These are phyloP conservation scores for Obelidium mucronatum DNA, from an alignment of 192 early-diverging fungal genomes.

Conservation along the genomic window DNA sequence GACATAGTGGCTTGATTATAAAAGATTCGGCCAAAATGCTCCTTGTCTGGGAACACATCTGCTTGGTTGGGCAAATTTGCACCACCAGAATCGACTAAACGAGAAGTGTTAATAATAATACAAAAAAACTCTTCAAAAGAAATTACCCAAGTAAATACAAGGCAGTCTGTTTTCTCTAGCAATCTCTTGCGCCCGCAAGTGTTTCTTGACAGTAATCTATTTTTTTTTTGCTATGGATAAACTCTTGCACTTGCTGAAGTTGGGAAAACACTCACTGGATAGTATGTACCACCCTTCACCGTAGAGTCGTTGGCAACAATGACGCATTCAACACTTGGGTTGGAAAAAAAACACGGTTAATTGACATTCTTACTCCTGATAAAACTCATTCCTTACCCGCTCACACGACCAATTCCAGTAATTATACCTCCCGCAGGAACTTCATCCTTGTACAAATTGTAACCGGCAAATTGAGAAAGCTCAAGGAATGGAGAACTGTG, in stretches of 20 bases:
- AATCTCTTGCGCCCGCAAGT: slow-evolving; percentile 96
- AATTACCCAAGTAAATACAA: slow-evolving; percentile 83
- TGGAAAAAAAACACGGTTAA: background rate
- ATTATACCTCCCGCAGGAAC: slow-evolving; percentile 90
- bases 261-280: slow-evolving; percentile 64
- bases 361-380: background rate
- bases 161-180: slow-evolving; percentile 92
- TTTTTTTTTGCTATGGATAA: background rate
- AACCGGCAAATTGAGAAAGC: slow-evolving; percentile 88
- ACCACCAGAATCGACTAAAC: slow-evolving; percentile 89
- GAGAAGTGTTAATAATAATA: background rate
- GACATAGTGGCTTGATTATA: slow-evolving; percentile 85
- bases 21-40: slow-evolving; percentile 91
- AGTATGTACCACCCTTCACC: slow-evolving; percentile 98
- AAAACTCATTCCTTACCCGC: slow-evolving; percentile 71
- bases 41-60: slow-evolving; percentile 94
- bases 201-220: slow-evolving; percentile 86
- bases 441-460: slow-evolving; percentile 85
- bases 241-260: background rate
- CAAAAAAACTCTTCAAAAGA: background rate
- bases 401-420: slow-evolving; percentile 94
- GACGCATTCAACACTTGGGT: slow-evolving; percentile 84
- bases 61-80: slow-evolving; percentile 86
- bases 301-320: slow-evolving; percentile 97
- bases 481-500: slow-evolving; percentile 91